phyloP scores from a whole-genome alignment of 306 rosid genomes.

The Crataegus laevigata region DNA sequence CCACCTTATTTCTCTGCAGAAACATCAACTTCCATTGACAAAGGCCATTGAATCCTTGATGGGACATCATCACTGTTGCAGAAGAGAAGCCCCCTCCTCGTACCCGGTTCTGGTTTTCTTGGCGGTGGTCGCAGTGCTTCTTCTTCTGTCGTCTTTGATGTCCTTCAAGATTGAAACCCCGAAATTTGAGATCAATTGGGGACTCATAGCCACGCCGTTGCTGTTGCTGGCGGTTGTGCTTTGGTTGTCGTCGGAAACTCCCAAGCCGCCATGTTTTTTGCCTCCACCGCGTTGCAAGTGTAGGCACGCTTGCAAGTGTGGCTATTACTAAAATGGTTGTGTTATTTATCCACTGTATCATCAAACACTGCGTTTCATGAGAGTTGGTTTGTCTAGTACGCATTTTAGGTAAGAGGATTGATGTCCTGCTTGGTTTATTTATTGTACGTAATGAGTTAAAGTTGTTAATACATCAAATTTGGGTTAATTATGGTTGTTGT shows the following conservation, averaged over 20 bases:
- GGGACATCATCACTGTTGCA: slow-evolving; percentile 37
- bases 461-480: background rate
- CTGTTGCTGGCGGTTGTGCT: slow-evolving; percentile 35
- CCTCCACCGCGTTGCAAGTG: slow-evolving; percentile 23
- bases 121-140: slow-evolving; percentile 33
- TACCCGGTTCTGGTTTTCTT: slow-evolving; percentile 43
- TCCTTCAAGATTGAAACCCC: slow-evolving; percentile 13
- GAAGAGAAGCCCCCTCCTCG: slow-evolving; percentile 25
- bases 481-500: background rate
- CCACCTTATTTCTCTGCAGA: background rate
- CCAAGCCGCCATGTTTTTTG: slow-evolving; percentile 4
- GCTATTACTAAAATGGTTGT: slow-evolving; percentile 12
- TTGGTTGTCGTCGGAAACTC: slow-evolving; percentile 33
- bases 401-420: background rate
- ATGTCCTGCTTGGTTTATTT: background rate
- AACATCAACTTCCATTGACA: background rate
- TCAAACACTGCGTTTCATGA: background rate
- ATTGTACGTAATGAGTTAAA: background rate
- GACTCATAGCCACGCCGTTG: slow-evolving; percentile 25
- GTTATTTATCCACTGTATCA: background rate
- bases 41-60: slow-evolving; percentile 18
- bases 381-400: background rate
- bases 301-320: slow-evolving; percentile 38
- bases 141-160: slow-evolving; percentile 16
- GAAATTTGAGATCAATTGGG: slow-evolving; percentile 33